phyloP scores from a whole-genome alignment of 2,329 filamentous ascomycete species.

The Colletotrichum karsti region DNA sequence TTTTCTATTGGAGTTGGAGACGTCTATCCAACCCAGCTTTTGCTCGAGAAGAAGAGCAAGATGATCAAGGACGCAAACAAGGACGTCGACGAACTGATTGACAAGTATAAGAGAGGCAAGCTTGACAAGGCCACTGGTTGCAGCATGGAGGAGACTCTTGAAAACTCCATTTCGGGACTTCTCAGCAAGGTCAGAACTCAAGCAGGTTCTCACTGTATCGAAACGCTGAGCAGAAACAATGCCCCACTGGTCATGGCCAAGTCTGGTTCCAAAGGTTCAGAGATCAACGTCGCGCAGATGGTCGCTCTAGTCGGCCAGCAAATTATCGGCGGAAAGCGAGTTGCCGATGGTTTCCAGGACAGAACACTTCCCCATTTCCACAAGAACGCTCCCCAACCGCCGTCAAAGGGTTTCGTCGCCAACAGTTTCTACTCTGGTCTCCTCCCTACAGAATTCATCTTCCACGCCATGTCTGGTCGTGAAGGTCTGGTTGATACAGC shows the following conservation, averaged over 20 bases:
- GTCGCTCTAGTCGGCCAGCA: conserved; percentile 97
- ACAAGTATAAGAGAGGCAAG: conserved; percentile 80
- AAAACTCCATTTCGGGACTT: conserved; percentile 89
- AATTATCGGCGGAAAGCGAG: conserved; percentile 93
- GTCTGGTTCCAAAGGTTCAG: conserved; percentile 95
- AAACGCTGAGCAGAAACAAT: conserved; percentile 89
- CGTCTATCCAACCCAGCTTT: conserved; percentile 80
- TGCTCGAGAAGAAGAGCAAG: conserved; percentile 77
- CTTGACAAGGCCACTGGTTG: conserved; percentile 89
- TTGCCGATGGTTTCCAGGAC: conserved; percentile 96
- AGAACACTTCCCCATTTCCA: conserved; percentile 94
- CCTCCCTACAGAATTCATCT: conserved; percentile 91
- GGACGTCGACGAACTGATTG: conserved; percentile 84
- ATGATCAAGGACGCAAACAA: conserved; percentile 83
- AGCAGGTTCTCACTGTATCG: conserved; percentile 90
- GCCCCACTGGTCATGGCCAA: conserved; percentile 96
- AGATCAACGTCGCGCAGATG: conserved; percentile 99
- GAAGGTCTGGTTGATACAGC: conserved; percentile 99
- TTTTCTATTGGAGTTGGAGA: conserved; percentile 98
- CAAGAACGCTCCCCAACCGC: conserved; percentile 90
- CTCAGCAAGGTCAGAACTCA: conserved; percentile 91
- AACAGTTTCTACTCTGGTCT: conserved; percentile 98
- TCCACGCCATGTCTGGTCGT: conserved; percentile 98
- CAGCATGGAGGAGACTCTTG: conserved; percentile 90
- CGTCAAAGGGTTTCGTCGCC: conserved; percentile 93